These are phyloP conservation scores for Grammothele lineata DNA, from an alignment of 768 basidiomycete genomes.

Conservation along the genomic window DNA sequence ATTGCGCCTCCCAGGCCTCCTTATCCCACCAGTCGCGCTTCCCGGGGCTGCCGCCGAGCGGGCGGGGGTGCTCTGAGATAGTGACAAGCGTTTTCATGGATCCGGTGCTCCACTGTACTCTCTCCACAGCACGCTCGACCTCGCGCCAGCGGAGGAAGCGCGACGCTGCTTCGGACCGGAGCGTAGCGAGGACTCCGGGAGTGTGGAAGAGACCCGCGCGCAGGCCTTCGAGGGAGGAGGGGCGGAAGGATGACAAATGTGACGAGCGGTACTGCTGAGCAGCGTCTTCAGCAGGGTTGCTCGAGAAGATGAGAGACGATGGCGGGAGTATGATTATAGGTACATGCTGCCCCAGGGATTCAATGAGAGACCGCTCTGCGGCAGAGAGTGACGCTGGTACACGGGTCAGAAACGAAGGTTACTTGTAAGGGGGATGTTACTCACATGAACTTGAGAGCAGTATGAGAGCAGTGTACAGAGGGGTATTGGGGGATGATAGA, in stretches of 20 bases:
- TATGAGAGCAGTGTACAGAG: slow-evolving; percentile 58
- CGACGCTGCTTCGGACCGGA: slow-evolving; percentile 63
- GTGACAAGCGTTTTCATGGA: slow-evolving; percentile 6
- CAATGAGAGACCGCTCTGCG: slow-evolving; percentile 44
- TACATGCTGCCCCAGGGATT: slow-evolving; percentile 46
- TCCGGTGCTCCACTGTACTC: slow-evolving; percentile 28
- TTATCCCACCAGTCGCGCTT: slow-evolving; percentile 44
- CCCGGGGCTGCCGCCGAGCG: slow-evolving; percentile 13
- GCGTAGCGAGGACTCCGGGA: slow-evolving; percentile 51
- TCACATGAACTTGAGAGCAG: slow-evolving; percentile 48
- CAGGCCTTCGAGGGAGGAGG: slow-evolving; percentile 45
- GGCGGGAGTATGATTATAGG: slow-evolving; percentile 52
- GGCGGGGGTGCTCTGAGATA: not conserved
- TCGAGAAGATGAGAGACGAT: slow-evolving; percentile 1
- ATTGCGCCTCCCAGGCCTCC: slow-evolving; percentile 63
- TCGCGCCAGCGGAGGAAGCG: slow-evolving; percentile 73
- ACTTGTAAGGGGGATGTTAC: slow-evolving; percentile 11
- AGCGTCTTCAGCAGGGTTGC: not conserved
- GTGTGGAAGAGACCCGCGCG: slow-evolving; percentile 60
- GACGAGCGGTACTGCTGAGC: slow-evolving; percentile 6
- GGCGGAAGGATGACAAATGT: slow-evolving; percentile 47
- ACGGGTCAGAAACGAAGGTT: too few species aligned
- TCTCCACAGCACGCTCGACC: slow-evolving; percentile 52
- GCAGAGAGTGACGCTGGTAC: slow-evolving; percentile 26
- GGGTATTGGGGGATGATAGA: slow-evolving; percentile 53